Conservation (phyloP, 2,329 filamentous ascomycete genomes). For the Setomelanomma holmii region DNA sequence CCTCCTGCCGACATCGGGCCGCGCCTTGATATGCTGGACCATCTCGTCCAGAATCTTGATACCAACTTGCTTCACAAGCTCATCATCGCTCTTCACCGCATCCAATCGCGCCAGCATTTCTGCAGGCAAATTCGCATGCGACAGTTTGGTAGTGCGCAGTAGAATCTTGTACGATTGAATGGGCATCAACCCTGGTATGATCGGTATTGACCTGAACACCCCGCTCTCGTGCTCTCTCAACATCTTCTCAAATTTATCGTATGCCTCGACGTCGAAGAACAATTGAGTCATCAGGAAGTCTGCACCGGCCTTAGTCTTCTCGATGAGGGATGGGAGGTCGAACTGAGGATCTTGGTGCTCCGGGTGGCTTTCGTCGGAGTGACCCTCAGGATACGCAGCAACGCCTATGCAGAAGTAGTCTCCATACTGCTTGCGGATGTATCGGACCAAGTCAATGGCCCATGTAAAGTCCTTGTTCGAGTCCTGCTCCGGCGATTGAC, state of each 20-base stretch:
- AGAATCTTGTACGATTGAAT: slow-evolving; percentile 98
- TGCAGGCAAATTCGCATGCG: slow-evolving; percentile 81
- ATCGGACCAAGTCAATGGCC: slow-evolving; percentile 86
- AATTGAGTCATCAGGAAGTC: slow-evolving; percentile 99
- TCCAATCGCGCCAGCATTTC: slow-evolving; percentile 74
- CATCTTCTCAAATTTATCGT: slow-evolving; percentile 77
- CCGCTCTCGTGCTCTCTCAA: slow-evolving; percentile 83
- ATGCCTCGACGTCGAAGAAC: slow-evolving; percentile 89
- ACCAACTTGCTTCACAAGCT: slow-evolving; percentile 79
- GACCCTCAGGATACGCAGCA: slow-evolving; percentile 93
- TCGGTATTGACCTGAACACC: slow-evolving; percentile 82
- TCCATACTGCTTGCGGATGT: slow-evolving; percentile 84
- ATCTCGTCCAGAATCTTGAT: slow-evolving; percentile 86
- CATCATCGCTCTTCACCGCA: slow-evolving; percentile 77
- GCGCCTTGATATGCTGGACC: slow-evolving; percentile 77
- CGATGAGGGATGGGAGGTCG: slow-evolving; percentile 86
- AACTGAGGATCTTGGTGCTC: slow-evolving; percentile 70
- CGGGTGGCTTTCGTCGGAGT: slow-evolving; percentile 88
- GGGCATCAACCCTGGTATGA: slow-evolving; percentile 95
- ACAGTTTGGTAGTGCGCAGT: slow-evolving; percentile 90
- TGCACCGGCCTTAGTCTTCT: slow-evolving; percentile 89
- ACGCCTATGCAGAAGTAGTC: slow-evolving; percentile 98
- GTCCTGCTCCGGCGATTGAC: slow-evolving; percentile 65
- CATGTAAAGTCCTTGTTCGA: slow-evolving; percentile 83
- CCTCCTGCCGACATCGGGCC: slow-evolving; percentile 51